Evolutionary conservation across 805 yeast species (phyloP), one percentile per base, ranked within the genome.

Genomic region (Torulaspora quercuum): DNA sequence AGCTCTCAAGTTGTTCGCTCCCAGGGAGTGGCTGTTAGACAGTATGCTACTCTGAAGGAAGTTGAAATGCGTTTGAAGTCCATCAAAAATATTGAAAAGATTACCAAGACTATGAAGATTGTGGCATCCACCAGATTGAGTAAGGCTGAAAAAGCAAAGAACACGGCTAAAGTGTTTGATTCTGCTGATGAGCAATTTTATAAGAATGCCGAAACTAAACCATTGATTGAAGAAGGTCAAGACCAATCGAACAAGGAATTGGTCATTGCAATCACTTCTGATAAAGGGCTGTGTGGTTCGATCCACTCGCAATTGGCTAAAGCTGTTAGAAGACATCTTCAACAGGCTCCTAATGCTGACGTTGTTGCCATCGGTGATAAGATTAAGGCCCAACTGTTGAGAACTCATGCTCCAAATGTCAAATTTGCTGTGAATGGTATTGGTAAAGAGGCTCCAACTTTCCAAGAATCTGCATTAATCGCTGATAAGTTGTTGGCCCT

Each of bases 31-130:
- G 11, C 35, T 8, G 39, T 39, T 3, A 85, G 95, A 82, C 81
- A 80, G 75, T 90, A 87, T 75, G 98, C 98, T 60, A 92, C 98
- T 55, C 77, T 92, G 65, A 90, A 97, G 74, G 98, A 92, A 71
- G 94, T 92, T 62, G 98, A 92, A 75, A 83, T 78, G 68, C 94
- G 98, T 75, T 80, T 92, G 64, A 92, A 92, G 75, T 87, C 97
- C 50, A 92, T 92, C 67, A 92, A 90, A 76, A 92, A 92, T 78
- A 90, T 92, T 67, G 97, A 92, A 73, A 92, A 92, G 76, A 92
- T 92, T 73, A 92, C 98, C 72, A 92, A 92, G 73, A 92, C 98
- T 68, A 92, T 92, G 97, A 92, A 89, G 76, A 82, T 92, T 70
- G 98, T 92, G 59, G 98, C 98, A 26, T 90, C 97, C 26, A 92